Conservation (phyloP, 2,329 filamentous ascomycete species). For the Cladobotryum mycophilum region DNA sequence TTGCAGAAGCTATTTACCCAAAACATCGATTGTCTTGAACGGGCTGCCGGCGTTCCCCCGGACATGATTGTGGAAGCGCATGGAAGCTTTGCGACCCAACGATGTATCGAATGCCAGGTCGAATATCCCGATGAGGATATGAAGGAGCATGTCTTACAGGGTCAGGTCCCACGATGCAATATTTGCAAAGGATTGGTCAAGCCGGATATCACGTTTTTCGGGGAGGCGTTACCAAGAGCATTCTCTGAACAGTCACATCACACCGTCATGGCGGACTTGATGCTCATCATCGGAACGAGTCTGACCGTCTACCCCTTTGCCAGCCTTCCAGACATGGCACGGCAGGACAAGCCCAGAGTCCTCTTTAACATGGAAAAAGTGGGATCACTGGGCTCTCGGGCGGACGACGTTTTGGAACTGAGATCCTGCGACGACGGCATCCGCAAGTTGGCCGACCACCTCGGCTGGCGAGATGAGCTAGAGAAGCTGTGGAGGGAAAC, state of each 20-base stretch:
- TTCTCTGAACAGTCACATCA: constrained; percentile 36
- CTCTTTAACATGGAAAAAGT: constrained; percentile 84
- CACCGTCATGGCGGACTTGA: constrained; percentile 61
- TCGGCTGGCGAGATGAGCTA: constrained; percentile 83
- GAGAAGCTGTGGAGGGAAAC: constrained; percentile 66
- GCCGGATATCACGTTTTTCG: constrained; percentile 93
- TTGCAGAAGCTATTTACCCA: constrained; percentile 89
- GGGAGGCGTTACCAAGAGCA: constrained; percentile 53
- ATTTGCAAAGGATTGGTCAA: constrained; percentile 77
- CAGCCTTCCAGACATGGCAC: constrained; percentile 61
- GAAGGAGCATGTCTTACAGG: constrained; percentile 59
- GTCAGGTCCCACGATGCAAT: constrained; percentile 64
- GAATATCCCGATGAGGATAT: constrained; percentile 69
- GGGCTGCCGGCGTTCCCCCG: constrained; percentile 73
- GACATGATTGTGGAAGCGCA: constrained; percentile 88
- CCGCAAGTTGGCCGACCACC: constrained; percentile 65
- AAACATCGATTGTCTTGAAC: constrained; percentile 94
- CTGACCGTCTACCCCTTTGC: constrained; percentile 86
- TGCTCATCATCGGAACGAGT: constrained; percentile 84
- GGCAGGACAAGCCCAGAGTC: constrained; percentile 61
- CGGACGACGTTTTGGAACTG: constrained; percentile 79
- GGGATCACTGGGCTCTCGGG: constrained; percentile 66
- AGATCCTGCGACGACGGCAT: constrained; percentile 82
- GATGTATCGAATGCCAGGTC: constrained; percentile 80
- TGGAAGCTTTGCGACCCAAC: constrained; percentile 86